Evolutionary conservation across 176 grass and related monocot genomes (phyloP), one percentile per base, ranked within the genome.

Genomic region (Eragrostis curvula): DNA sequence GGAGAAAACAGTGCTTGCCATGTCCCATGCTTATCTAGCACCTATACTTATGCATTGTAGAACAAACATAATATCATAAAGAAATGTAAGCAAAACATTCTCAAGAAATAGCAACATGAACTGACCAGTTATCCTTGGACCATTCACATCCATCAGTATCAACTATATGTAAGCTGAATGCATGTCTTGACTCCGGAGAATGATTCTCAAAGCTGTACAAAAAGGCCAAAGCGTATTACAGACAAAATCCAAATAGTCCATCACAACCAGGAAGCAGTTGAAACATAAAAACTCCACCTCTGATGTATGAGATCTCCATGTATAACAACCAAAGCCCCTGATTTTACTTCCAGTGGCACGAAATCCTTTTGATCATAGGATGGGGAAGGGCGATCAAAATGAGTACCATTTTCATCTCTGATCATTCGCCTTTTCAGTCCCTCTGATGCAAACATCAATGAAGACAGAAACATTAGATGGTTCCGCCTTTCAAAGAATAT

Each of bases 301-400:
- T 95, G 96, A 85, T 98, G 96, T 79, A 98, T 78, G 77, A 98
- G 96, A 63, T 98, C 86, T 24, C 96, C 93, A 68, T 98, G 96
- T 76, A 98, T 89, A 88, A 93, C 83, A 39, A 95, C 96, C 28
- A 98, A 85, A 85, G 82, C 83, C 77, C 96, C 96, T 43, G 91
- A 88, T 85, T 98, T 95, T 60, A 95, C 90, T 87, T 98, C 96
- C 79, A 95, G 65, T 21, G 93, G 90, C 62, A 93, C 89, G 79
- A 93, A 98, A 47, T 98, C 93, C 46, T 91, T 91, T 51, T 71
- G 82, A 83, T 91, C 87, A 71, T 93, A 93, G 39, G 62, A 71
- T 29, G 79, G 87, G n/a, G 77, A 91, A 51, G 92, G 80, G 1
- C 39, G 82, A 71, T 98, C 90, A 86, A 98, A 95, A 81, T 91